Conservation (phyloP, 225 moss, liverwort and hornwort genomes). For the Marchantia polymorpha region DNA sequence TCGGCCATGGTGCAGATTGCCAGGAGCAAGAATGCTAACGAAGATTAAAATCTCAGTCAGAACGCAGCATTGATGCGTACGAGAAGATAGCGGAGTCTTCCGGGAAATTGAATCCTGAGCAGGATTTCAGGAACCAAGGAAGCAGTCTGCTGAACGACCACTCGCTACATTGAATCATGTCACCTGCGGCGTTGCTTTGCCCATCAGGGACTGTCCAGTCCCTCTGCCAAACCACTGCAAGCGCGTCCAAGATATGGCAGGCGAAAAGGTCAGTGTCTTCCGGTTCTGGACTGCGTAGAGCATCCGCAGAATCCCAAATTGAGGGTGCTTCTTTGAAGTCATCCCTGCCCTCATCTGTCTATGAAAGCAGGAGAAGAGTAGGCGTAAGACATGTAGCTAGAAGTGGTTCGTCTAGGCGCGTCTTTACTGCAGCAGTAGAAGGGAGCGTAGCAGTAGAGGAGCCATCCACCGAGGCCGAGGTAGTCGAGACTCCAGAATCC, state of each 20-base stretch:
- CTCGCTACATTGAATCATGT: slow-evolving; percentile 23
- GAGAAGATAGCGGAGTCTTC: not conserved
- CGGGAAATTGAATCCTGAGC: not conserved
- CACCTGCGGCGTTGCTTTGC: slow-evolving; percentile 31
- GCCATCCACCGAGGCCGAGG: slow-evolving; percentile 20
- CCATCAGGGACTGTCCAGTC: slow-evolving; percentile 21
- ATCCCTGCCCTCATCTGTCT: slow-evolving; percentile 16
- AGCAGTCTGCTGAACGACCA: not conserved
- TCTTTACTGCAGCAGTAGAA: slow-evolving; percentile 34
- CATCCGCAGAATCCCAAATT: slow-evolving; percentile 17
- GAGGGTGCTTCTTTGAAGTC: slow-evolving; percentile 25
- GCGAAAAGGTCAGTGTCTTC: slow-evolving; percentile 29
- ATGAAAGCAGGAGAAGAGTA: slow-evolving; percentile 23
- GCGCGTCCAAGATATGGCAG: slow-evolving; percentile 27
- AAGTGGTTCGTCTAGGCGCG: slow-evolving; percentile 20
- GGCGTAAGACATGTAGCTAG: slow-evolving; percentile 2
- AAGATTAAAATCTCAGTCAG: not conserved
- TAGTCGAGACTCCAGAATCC: slow-evolving; percentile 14
- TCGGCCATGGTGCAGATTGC: not conserved
- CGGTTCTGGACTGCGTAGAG: slow-evolving; percentile 14
- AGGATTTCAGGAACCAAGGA: slow-evolving; percentile 15
- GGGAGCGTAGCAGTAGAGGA: slow-evolving; percentile 20
- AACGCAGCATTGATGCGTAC: not conserved
- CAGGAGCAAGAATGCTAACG: not conserved
- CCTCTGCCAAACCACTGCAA: slow-evolving; percentile 15